Evolutionary conservation across 176 grass and related monocot species (phyloP), one percentile per base, ranked within the genome.

Genomic region (Chloris gayana): DNA sequence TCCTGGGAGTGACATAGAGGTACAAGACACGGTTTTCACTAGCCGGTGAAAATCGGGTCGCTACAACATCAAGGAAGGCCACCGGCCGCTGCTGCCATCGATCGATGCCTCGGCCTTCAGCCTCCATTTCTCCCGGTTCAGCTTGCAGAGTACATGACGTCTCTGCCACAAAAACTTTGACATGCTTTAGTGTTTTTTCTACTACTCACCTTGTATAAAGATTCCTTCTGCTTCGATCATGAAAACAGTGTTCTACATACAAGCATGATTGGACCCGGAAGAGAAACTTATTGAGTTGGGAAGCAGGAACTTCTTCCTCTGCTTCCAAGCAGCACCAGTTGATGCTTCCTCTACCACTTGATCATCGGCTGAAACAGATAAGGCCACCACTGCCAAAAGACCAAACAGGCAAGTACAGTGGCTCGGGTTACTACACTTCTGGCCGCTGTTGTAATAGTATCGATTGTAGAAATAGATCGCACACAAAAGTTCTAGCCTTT

Each of bases 271-370:
- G 82, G 72, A 84, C 80, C 66, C 82, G 3, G 74, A 75, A 27
- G 93, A 90, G 72, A 90, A 92, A 61, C 72, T 96, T 53, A 61
- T 92, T 69, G 70, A 67, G 47, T 78, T 88, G 53, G 93, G 76
- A 22, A 90, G 90, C 53, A 88, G 93, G 44, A 96, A 85, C 80
- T 96, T 96, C 85, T 96, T 96, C 84, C 93, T 96, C 63, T 96
- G 90, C 34, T 64, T 76, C 66, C 92, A 81, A 70, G 41, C 51
- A 11, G 70, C 67, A 26, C 65, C 33, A 31, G 84, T 22, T 12
- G 78, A 24, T 10, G 4, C 64, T 30, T 51, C 84, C 19, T 34
- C 82, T 31, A n/a, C n/a, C n/a, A 30, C 89, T 21, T 44, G 64
- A 1, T 81, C 80, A 21, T 57, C 68, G 13, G 46, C 77, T 59